phyloP scores from a whole-genome alignment of 352 stramenopile genomes.

The Phytophthora citricola region DNA sequence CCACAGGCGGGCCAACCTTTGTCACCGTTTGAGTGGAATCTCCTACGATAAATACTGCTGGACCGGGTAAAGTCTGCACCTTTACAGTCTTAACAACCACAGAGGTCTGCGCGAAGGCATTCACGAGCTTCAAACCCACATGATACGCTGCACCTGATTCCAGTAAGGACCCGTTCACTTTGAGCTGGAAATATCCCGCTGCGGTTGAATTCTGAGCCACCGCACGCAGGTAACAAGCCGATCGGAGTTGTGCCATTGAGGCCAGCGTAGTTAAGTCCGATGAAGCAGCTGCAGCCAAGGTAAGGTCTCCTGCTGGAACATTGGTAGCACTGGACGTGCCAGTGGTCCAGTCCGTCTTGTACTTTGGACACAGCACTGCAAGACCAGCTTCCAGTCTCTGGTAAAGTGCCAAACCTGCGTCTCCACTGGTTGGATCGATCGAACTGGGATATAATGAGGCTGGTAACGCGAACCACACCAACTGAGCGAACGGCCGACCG shows the following conservation, averaged over 20 bases:
- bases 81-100: constrained; percentile 36
- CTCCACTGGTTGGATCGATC: constrained; percentile 11
- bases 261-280: constrained; percentile 37
- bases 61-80: constrained; percentile 52
- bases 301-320: constrained; percentile 42
- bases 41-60: constrained; percentile 58
- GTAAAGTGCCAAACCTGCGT: constrained; percentile 26
- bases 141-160: constrained; percentile 48
- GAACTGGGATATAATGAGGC: constrained; percentile 24
- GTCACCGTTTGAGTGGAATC: constrained; percentile 44
- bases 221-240: constrained; percentile 59
- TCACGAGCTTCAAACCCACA: constrained; percentile 60
- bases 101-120: constrained; percentile 57
- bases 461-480: constrained; percentile 56
- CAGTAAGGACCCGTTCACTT: constrained; percentile 54
- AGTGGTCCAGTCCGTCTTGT: constrained; percentile 45
- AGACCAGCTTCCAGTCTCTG: constrained; percentile 44
- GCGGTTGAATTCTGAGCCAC: constrained; percentile 38
- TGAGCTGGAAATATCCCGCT: constrained; percentile 29
- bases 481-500: constrained; percentile 49
- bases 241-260: constrained; percentile 54
- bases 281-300: constrained; percentile 4
- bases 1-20: constrained; percentile 41
- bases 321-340: constrained; percentile 37
- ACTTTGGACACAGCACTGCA: constrained; percentile 56